Evolutionary conservation across 805 yeast genomes (phyloP).

Genomic region (Ogataea populi-albae): DNA sequence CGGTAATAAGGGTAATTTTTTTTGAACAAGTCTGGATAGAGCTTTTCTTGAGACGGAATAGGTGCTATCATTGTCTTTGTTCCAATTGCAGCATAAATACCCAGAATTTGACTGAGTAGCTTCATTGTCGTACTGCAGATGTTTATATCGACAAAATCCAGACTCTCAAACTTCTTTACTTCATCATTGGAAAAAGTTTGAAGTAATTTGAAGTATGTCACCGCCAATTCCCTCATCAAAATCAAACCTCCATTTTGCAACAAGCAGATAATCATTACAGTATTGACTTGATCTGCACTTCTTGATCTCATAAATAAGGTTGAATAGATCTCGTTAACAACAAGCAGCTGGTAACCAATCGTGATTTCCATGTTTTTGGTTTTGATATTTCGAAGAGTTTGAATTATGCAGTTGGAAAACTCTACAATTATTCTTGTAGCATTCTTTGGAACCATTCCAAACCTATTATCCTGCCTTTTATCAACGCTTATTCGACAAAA

Average conservation of each 20-base stretch:
- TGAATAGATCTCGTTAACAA: conserved; percentile 27
- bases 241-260: conserved; percentile 50
- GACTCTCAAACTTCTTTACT: conserved; percentile 16
- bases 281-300: conserved; percentile 31
- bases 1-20: conserved; percentile 23
- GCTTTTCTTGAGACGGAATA: conserved; percentile 36
- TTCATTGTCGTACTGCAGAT: conserved; percentile 24
- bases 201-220: conserved; percentile 23
- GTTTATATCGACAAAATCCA: conserved; percentile 26
- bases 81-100: conserved; percentile 45
- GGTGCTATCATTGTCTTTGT: conserved; percentile 33
- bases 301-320: conserved; percentile 24
- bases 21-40: conserved; percentile 36
- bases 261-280: conserved; percentile 45
- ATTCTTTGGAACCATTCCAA: conserved; percentile 26
- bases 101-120: conserved; percentile 31
- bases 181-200: conserved; percentile 18
- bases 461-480: conserved; percentile 43
- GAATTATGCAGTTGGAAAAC: conserved; percentile 22
- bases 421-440: conserved; percentile 25
- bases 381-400: conserved; percentile 14
- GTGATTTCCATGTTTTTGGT: conserved; percentile 23
- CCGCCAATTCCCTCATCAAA: conserved; percentile 28
- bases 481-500: conserved; percentile 30
- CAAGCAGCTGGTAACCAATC: conserved; percentile 25